Base-by-base conservation (phyloP, 768 basidiomycete species). In the Pleurotus pulmonarius region DNA sequence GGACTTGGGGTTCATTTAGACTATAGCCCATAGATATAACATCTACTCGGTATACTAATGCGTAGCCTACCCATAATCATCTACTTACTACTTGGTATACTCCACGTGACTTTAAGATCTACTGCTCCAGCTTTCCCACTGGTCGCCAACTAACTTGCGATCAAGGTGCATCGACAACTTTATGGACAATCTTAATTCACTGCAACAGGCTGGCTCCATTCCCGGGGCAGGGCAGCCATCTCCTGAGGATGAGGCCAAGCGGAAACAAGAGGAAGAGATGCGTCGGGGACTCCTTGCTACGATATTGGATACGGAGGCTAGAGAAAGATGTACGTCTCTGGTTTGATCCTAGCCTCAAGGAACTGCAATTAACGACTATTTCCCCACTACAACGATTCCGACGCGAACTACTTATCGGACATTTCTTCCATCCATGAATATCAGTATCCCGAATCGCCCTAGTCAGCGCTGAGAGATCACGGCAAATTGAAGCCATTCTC, bases 361-460 rank as follows among this genome's bases (percentile, higher is more conserved):
- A 11, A 34, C 29, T 9, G 4, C 29, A 9, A 34, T 9, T 34
- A 4, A 34, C 13, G 41, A 6, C 41, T 25, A 6, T 5, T n/a
- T 15, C 25, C 2, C 22, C 15, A 29, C n/a, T 29, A 3, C 15
- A 15, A n/a, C 18, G 24, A 16, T 5, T 25, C 1, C 9, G 11
- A 46, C 29, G 7, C 26, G 48, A 11, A 49, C 13, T n/a, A 16
- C 16, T 20, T 16, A 22, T 13, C n/a, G n/a, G n/a, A n/a, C 26
- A 20, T 39, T 46, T 15, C 15, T 40, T 26, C 16, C 20, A 8
- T 38, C 25, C 57, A 9, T 22, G 45, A 20, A 20, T 20, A 18
- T 41, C 65, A 96, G 93, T 95, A 56, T 86, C 90, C 8, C 85
- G 94, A 48, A 95, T 96, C 60, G 82, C 87, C 3, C 83, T 96